Conservation (phyloP, 345 rosid genomes). For the Melaleuca quinquenervia region DNA sequence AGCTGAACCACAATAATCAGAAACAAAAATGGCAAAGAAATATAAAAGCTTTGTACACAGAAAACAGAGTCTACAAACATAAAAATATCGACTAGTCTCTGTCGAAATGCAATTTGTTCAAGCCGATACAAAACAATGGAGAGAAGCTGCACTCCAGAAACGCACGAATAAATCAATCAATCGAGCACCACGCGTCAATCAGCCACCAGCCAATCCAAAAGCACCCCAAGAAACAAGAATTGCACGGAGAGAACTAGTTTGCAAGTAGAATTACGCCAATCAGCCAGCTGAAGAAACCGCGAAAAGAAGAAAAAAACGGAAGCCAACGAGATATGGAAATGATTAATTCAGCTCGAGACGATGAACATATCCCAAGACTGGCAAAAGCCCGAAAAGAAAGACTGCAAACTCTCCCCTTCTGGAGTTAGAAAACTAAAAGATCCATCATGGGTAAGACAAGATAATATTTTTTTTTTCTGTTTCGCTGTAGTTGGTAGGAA, state of each 20-base stretch:
- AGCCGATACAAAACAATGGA: not conserved
- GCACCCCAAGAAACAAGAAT: not conserved
- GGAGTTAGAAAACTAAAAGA: not conserved
- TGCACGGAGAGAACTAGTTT: not conserved
- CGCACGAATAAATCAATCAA: not conserved
- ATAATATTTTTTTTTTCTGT: not conserved
- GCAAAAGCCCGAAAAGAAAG: not conserved
- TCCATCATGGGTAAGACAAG: not conserved
- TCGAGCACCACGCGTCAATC: not conserved
- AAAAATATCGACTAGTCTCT: not conserved
- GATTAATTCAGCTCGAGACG: not conserved
- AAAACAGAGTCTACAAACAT: not conserved
- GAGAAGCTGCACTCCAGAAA: not conserved
- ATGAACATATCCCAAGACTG: not conserved
- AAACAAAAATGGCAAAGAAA: not conserved
- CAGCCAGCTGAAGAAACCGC: not conserved
- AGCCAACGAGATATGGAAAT: not conserved
- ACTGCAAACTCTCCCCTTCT: not conserved
- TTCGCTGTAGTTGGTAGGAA: not conserved
- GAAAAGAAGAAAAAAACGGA: not conserved
- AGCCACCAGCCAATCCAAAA: not conserved
- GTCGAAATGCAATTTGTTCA: not conserved
- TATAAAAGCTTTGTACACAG: not conserved
- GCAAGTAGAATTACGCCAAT: not conserved
- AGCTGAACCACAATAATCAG: constrained; percentile 12